Conservation (phyloP, 305 asterid genomes). For the Fraxinus ornus region DNA sequence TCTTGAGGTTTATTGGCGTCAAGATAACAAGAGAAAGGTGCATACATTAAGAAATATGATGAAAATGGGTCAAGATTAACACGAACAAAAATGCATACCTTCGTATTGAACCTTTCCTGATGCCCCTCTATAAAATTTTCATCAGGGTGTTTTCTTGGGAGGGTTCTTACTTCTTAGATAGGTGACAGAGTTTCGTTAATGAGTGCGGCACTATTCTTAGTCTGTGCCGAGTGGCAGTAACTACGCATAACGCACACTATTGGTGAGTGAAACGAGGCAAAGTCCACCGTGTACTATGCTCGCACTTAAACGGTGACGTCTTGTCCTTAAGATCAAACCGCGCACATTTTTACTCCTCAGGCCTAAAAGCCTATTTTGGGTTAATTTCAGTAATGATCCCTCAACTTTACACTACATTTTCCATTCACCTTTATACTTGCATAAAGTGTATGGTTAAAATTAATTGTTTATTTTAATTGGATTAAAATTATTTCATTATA, state of each 20-base stretch:
- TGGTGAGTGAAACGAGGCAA: neutral
- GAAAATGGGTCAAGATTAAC: neutral
- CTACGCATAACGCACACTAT: neutral
- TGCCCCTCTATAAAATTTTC: neutral
- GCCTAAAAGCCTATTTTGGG: too few species aligned
- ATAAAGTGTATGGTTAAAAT: too few species aligned
- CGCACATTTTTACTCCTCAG: too few species aligned
- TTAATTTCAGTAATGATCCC: too few species aligned
- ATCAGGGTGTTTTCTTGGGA: neutral
- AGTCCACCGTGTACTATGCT: neutral
- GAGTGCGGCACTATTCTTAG: neutral
- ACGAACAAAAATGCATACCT: neutral
- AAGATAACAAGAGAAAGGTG: neutral
- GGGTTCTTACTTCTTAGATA: neutral
- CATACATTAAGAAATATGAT: neutral
- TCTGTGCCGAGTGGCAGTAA: neutral
- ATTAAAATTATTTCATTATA: too few species aligned
- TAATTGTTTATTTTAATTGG: too few species aligned
- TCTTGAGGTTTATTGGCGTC: neutral
- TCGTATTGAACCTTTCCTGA: neutral
- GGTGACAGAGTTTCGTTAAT: neutral
- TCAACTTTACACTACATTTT: too few species aligned
- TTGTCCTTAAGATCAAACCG: too few species aligned
- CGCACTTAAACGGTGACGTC: neutral
- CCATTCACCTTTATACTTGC: too few species aligned